Evolutionary conservation across 2,329 filamentous ascomycete genomes (phyloP), one percentile per base, ranked within the genome.

Genomic region (Lanzia echinophila): DNA sequence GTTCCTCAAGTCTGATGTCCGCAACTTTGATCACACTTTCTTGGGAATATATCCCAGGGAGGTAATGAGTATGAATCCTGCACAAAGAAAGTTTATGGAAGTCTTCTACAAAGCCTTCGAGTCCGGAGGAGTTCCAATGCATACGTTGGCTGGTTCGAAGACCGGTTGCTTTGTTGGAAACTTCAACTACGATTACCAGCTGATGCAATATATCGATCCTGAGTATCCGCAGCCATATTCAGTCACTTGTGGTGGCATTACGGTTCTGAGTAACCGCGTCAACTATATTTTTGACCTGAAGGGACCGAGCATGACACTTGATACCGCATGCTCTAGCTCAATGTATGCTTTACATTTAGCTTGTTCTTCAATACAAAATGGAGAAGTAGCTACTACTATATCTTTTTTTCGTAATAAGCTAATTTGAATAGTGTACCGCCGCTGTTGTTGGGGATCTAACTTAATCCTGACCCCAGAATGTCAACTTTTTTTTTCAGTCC

Each of bases 241-340:
- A 4, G 44, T 38, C 12, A 57, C 55, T 3, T 51, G 55, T 1
- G 15, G 48, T 28, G 55, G 50, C 24, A 20, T 44, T n/a, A 39
- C 41, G 1, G 52, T 57, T 20, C 36, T 58, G 2, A 39, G 34
- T 6, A 71, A 70, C 33, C 60, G 68, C 15, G 42, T 50, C 13
- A 31, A 36, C 15, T 19, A 50, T 43, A 33, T 36, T 19, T 50
- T 50, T 11, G 33, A 50, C 32, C 28, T 50, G n/a, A 28, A 42
- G 10, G 47, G 47, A 5, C 47, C 76, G 77, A 45, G 43, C 28
- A 17, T 44, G 2, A 24, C 28, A 6, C 42, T 28, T 28, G 42
- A 75, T 48, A 75, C 74, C n/a, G 74, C 70, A 19, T 76, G 73
- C 62, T 75, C 73, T 10, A 69, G 70, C 2, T 69, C 70, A 15